Percentiles rank a stretch among this genome's conserved stretches.
phyloP scores from a whole-genome alignment of 305 asterid genomes.

The Andrographis paniculata region DNA sequence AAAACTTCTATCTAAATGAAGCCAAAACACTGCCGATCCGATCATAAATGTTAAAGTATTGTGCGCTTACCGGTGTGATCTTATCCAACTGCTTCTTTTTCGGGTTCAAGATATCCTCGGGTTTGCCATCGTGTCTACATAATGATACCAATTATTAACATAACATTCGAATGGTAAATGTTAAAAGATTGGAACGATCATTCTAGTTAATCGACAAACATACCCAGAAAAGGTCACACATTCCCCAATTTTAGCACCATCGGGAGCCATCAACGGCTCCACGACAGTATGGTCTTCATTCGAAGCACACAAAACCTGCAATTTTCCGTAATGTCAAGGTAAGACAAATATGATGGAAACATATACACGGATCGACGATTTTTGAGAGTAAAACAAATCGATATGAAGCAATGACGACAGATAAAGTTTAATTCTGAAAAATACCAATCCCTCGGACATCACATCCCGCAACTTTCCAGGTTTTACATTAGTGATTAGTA shows the following conservation, averaged over 20 bases:
- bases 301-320: conserved; percentile 90
- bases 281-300: conserved; percentile 73
- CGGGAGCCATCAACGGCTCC: conserved; percentile 82
- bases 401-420: not conserved
- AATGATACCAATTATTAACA: not conserved
- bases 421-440: conserved; percentile 7
- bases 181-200: conserved; percentile 2
- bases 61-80: conserved; percentile 48
- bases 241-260: conserved; percentile 85
- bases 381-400: not conserved
- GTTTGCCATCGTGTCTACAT: conserved; percentile 70
- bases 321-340: not conserved
- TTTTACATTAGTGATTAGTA: conserved; percentile 82
- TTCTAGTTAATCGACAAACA: too few species aligned
- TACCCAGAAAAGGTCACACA: conserved; percentile 78
- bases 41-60: not conserved
- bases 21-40: too few species aligned
- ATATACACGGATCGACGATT: too few species aligned
- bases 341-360: not conserved
- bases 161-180: too few species aligned
- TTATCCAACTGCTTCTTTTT: conserved; percentile 94
- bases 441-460: conserved; percentile 95
- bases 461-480: conserved; percentile 91
- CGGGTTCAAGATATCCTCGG: conserved; percentile 94
- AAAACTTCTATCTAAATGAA: too few species aligned